Percentiles rank a stretch among this genome's conserved stretches.
phyloP scores from a whole-genome alignment of 2,329 filamentous ascomycete species.

The Aspergillus amoenus region DNA sequence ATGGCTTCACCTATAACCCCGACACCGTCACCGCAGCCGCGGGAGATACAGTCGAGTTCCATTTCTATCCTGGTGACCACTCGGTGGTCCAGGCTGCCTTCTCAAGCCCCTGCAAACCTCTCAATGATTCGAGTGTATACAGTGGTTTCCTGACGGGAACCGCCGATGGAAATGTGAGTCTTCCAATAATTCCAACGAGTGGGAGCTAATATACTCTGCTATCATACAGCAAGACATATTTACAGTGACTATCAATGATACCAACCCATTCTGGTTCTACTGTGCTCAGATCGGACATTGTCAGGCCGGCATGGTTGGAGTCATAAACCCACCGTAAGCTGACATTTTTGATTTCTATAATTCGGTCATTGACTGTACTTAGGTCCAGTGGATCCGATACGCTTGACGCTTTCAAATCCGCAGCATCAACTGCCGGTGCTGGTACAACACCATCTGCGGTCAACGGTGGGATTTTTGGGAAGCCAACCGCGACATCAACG shows the following conservation, averaged over 20 bases:
- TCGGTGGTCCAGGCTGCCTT: conserved; percentile 53
- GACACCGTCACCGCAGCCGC: conserved; percentile 44
- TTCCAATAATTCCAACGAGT: no score
- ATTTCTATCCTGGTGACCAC: conserved; percentile 53
- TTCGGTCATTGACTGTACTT: no score
- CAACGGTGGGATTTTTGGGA: no score
- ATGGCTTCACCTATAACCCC: conserved; percentile 46
- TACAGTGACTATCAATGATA: conserved; percentile 68
- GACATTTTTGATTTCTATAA: no score
- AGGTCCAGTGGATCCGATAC: no score
- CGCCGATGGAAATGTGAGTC: not conserved
- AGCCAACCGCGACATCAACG: no score
- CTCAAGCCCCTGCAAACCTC: conserved; percentile 50
- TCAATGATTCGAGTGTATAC: conserved; percentile 44
- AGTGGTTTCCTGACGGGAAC: conserved; percentile 41
- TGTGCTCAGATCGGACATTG: conserved; percentile 75
- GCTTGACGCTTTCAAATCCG: no score
- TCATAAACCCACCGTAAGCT: conserved; percentile 62
- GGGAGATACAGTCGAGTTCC: conserved; percentile 54
- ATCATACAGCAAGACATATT: conserved; percentile 49
- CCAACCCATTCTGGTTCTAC: conserved; percentile 74
- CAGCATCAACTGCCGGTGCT: no score
- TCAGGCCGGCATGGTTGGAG: conserved; percentile 71
- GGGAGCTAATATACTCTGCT: no score
- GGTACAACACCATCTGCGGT: no score